Base-by-base conservation (phyloP, 768 basidiomycete genomes). In the Basidioascus undulatus region DNA sequence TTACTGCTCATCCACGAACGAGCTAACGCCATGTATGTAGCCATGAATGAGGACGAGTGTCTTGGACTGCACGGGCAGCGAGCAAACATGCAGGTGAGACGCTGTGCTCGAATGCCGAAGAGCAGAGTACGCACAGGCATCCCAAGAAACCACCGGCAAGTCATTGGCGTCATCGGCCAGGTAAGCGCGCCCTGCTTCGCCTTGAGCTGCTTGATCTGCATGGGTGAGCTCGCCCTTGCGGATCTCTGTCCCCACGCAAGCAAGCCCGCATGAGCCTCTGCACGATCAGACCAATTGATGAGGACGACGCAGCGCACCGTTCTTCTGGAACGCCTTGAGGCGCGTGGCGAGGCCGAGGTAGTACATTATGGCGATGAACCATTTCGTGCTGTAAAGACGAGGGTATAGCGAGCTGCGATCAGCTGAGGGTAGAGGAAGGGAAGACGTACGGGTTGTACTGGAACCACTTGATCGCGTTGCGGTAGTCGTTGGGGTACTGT, bases 401-500 rank as follows among this genome's bases (percentile, higher is more conserved):
- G 2, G 5, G 15, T 16, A 20, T 27, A 5, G 32, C 39, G 27
- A 40, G 16, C 35, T 16, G 27, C 36, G n/a, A n/a, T n/a, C n/a
- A n/a, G n/a, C n/a, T n/a, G n/a, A 55, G 48, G 68, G 70, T 6
- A 12, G n/a, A 20, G 2, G 24, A 38, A 44, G 40, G 52, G 51
- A 55, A 11, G 12, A 31, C n/a, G 28, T 28, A 15, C 3, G 81
- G 82, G 55, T 83, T 80, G 53, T 83, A 84, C 55, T 84, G 80
- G 59, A 78, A 80, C 80, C 80, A 83, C 59, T 67, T 82, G 66
- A 89, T 83, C 42, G 86, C 86, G 53, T 89, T 89, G 20, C 86
- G 71, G 64, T 86, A 94, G 59, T 94, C 86, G 79, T 83, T 83
- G 6, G 86, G 86, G 70, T 89, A 89, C 44, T 71, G 72, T 54